phyloP scores from a whole-genome alignment of 768 basidiomycete species.

The Lyophyllum atratum region DNA sequence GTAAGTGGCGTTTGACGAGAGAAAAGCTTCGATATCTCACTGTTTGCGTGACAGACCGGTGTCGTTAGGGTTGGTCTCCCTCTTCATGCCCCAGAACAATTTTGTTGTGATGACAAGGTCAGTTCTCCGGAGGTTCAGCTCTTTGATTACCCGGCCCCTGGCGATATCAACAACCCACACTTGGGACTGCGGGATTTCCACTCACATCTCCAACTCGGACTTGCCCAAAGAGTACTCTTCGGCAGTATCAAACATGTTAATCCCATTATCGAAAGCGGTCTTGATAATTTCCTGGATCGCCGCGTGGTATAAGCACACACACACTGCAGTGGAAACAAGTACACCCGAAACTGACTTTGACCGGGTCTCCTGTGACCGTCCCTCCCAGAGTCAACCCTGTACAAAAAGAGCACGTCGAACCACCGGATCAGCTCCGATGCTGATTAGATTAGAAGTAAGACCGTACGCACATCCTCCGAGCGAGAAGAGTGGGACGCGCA shows the following conservation, averaged over 20 bases:
- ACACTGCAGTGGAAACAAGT: neutral
- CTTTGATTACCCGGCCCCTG: constrained; percentile 69
- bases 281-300: constrained; percentile 65
- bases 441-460: neutral
- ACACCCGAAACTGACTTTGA: constrained; percentile 44
- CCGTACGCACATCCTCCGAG: constrained; percentile 51
- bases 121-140: constrained; percentile 62
- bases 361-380: constrained; percentile 64
- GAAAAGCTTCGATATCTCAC: constrained; percentile 29
- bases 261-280: constrained; percentile 68
- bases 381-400: constrained; percentile 59
- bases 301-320: neutral
- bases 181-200: neutral
- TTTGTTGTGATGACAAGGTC: constrained; percentile 77
- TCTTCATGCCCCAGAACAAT: constrained; percentile 64
- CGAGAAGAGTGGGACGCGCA: constrained; percentile 59
- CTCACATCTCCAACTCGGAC: constrained; percentile 71
- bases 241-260: constrained; percentile 73
- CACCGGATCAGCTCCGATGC: constrained; percentile 9
- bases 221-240: constrained; percentile 63
- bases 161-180: neutral
- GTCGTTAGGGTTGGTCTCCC: constrained; percentile 52
- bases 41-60: constrained; percentile 56
- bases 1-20: neutral
- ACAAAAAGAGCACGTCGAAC: neutral